Base-by-base conservation (phyloP, 108 stramenopile species). In the Cyclostephanos invisitatus region DNA sequence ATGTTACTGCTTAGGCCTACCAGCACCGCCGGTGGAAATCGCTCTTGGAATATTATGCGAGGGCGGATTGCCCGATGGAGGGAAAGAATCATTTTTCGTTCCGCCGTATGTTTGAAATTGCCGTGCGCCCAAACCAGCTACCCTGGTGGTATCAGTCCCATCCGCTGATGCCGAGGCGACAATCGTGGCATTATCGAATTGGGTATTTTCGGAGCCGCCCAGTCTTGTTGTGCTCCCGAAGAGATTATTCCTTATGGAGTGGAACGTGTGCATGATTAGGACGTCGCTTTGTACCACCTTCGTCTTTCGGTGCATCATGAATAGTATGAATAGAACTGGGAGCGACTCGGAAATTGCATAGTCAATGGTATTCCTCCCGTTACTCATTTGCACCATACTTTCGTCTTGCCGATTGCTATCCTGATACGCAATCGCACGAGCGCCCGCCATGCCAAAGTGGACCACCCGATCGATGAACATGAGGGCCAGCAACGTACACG, bases 251-350 rank as follows among this genome's bases (percentile, higher is more conserved):
- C 73, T 64, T 17, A 80, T 62, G 35, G 78, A 73, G 58, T 73
- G 63, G 38, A 46, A 46, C 17, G 12, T 46, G 53, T 54, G 22
- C 25, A 71, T 72, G 47, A 80, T 73, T 37, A 69, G 53, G 3
- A 72, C 68, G 28, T 80, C 78, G 42, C 28, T 73, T 27, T 65
- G 62, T 25, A 62, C 72, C 60, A 58, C 67, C 54, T 72, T 62
- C 46, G 56, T 54, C 28, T 71, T 73, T 40, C 78, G 66, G 15
- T 73, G 78, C 78, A 80, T 80, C 44, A 80, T 68, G 29, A 69
- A 58, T 29, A 80, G 47, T 51, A 80, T 67, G 37, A 67, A 59
- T 17, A 80, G 51, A 49, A 80, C 72, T 40, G 78, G 78, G 27
- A 80, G 48, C 22, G 68, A 36, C 37, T 80, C 78, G 14, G 68